Evolutionary conservation across 495 filamentous ascomycete species (phyloP), one percentile per base, ranked within the genome.

Genomic region (Penicillium herquei): DNA sequence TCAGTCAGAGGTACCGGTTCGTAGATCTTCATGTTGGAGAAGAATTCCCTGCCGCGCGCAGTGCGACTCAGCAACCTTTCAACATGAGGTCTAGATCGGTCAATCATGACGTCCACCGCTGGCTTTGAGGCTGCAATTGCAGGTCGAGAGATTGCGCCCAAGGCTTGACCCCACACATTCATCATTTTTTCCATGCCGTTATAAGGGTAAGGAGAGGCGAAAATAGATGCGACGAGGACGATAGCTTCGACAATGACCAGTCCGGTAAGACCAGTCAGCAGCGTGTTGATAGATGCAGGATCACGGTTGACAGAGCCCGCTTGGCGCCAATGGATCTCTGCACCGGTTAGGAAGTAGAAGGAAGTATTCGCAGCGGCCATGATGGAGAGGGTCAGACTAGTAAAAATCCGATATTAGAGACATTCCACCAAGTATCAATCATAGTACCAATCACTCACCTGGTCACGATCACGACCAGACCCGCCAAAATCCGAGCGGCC

Each of bases 261-360:
- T n/a, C 70, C 69, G 26, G 69, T 70, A 45, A 75, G 45, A n/a
- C 72, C 72, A 26, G 72, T 70, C 6, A 75, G 63, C 2, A 75
- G 52, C 10, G 70, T 73, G 30, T 67, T 63, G 35, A 71, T 63
- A 30, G 69, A 68, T 16, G 72, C 70, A 4, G 72, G 67, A 56
- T 75, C 70, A 34, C 57, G 57, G 47, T 70, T 66, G 55, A 72
- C 68, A 32, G 62, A 57, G 18, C 58, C 63, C 34, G 69, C 70
- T 41, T 73, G 70, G 47, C 63, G 62, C 72, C 72, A 75, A 62
- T 75, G 70, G 34, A 75, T 73, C 43, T 75, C 72, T 13, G 72
- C 70, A 7, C 72, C 70, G 40, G 66, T 70, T 1, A 64, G 60
- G 49, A 72, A 52, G 37, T 61, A 75, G 54, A 75, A 73, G 40